These are phyloP conservation scores for Plantago lanceolata DNA, from an alignment of 305 asterid species.

Conservation along the genomic window DNA sequence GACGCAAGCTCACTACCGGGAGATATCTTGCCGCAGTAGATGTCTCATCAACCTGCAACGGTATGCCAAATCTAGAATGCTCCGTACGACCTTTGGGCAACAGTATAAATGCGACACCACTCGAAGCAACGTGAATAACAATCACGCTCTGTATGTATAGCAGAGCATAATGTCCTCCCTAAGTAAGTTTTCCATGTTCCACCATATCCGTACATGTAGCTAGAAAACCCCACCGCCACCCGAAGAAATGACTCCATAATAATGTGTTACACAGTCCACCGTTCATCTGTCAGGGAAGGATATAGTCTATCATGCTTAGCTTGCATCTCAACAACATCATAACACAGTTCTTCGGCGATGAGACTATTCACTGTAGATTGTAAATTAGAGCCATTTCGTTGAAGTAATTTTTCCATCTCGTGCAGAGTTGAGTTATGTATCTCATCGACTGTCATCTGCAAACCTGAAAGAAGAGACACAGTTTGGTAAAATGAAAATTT, in stretches of 20 bases:
- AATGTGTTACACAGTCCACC: not conserved
- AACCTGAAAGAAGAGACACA: too few relatives aligned
- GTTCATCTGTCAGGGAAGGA: not conserved
- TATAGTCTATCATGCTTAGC: not conserved
- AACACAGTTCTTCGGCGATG: not conserved
- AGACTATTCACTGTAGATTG: too few relatives aligned
- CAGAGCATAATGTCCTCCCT: not conserved
- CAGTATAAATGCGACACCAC: not conserved
- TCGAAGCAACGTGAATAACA: not conserved
- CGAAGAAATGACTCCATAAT: not conserved
- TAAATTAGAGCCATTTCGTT: too few relatives aligned
- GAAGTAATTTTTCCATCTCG: too few relatives aligned
- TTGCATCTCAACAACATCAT: not conserved
- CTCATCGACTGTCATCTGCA: too few relatives aligned
- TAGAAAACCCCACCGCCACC: not conserved
- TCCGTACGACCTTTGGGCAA: not conserved
- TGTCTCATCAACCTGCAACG: not conserved
- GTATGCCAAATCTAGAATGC: not conserved
- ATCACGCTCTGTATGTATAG: not conserved
- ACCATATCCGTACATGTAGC: not conserved
- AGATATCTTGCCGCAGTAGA: not conserved
- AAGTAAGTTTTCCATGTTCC: not conserved
- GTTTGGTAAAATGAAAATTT: too few relatives aligned
- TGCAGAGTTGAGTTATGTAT: too few relatives aligned
- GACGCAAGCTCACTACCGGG: not conserved